Base-by-base conservation (phyloP, 257 asterid species). In the Asclepias syriaca region DNA sequence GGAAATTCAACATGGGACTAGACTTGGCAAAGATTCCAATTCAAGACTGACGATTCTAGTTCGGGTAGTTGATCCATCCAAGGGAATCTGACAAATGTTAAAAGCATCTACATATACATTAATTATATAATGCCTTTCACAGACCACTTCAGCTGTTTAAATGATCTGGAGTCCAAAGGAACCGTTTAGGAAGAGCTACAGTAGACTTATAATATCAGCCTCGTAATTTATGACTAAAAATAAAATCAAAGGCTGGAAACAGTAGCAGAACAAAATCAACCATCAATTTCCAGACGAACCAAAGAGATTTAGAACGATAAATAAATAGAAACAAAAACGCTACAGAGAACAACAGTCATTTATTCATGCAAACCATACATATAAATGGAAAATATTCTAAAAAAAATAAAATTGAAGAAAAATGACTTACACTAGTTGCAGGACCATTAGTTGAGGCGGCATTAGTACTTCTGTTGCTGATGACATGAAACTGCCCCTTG, bases 401-500 rank as follows among this genome's bases (percentile, higher is more conserved):
- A 19, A 27, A 54, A 22, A 32, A 39, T 24, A 43, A 12, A 4
- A 11, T 43, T 12, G 10, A 66, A 43, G 34, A 18, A 22, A n/a
- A 46, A 61, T 37, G 29, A 75, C 91, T 84, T 74, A 94, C 97
- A 51, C 82, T 19, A 66, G 84, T 53, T 8, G 81, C 74, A 61
- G 93, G 82, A 77, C 87, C 86, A 77, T 83, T 83, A 1, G 78
- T 76, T 16, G 86, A 72, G 65, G 78, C 74, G 51, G 79, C 57
- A 66, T 79, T 66, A 32, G 61, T 18, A 60, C 65, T 68, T 15
- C 75, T 72, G 32, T 73, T 68, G 67, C 74, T 83, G 37, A 69
- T 39, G 34, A 75, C 66, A 69, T 12, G 71, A 81, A 45, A 75
- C 68, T 69, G 70, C 45, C 72, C 74, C 54, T 19, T 67, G 24